A percentile compares a stretch with the other conserved stretches of the same genome.
phyloP scores from a whole-genome alignment of 2,329 filamentous ascomycete species.

The Cordyceps tenuipes region DNA sequence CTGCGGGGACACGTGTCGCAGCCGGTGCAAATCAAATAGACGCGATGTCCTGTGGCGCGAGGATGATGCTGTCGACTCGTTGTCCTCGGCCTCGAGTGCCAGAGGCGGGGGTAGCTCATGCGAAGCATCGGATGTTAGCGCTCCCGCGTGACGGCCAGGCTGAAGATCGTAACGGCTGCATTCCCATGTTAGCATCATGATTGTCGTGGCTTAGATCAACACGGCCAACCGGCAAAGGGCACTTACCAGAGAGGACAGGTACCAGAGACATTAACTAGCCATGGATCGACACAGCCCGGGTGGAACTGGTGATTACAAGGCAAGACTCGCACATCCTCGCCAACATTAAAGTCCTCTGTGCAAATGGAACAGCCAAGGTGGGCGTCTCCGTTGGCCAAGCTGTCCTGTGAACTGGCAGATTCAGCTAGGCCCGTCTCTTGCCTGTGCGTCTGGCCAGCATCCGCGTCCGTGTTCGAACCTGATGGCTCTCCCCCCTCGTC shows the following conservation, averaged over 20 bases:
- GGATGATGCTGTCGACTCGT: constrained; percentile 23
- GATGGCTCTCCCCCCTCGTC: not conserved
- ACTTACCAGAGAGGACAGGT: constrained; percentile 62
- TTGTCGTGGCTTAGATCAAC: not conserved
- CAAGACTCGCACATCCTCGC: constrained; percentile 59
- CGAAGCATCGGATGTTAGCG: constrained; percentile 17
- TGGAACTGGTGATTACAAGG: constrained; percentile 63
- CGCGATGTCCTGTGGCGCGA: constrained; percentile 39
- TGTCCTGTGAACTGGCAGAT: not conserved
- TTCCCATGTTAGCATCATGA: constrained; percentile 14
- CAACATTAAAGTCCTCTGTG: constrained; percentile 58
- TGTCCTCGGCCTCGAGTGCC: constrained; percentile 29
- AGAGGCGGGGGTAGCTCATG: constrained; percentile 32
- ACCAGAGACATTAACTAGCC: constrained; percentile 61
- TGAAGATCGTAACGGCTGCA: constrained; percentile 47
- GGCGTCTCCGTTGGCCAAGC: constrained; percentile 24
- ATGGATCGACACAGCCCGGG: constrained; percentile 59
- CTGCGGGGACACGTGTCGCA: constrained; percentile 51
- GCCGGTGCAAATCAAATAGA: constrained; percentile 46
- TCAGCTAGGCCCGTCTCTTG: not conserved
- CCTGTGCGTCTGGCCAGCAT: not conserved
- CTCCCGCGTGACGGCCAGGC: constrained; percentile 25
- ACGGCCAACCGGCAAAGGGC: not conserved
- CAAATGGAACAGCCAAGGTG: constrained; percentile 58
- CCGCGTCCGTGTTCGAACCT: not conserved